Percentiles rank a stretch among this genome's conserved stretches.
Conservation (phyloP, 139 green algal species). For the Mesostigma viride region DNA sequence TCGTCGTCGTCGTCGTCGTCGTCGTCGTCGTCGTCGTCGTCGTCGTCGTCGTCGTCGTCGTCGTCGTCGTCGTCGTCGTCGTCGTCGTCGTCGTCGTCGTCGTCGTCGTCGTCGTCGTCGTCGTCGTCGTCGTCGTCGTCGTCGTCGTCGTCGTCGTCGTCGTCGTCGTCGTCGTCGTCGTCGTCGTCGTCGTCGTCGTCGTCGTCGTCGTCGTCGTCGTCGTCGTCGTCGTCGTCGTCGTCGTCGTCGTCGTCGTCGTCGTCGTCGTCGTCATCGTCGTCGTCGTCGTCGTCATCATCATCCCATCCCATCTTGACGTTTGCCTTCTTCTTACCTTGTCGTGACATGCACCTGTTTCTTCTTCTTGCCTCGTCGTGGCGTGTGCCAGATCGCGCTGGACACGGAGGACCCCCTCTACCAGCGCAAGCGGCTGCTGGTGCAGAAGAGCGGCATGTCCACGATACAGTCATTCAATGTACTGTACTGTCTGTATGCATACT, state of each 20-base stretch:
- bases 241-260: no score
- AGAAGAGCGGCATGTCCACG: constrained; percentile 39
- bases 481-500: not conserved
- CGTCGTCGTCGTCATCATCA: not conserved
- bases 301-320: no score
- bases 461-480: constrained; percentile 43
- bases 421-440: constrained; percentile 57
- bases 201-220: not conserved
- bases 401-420: constrained; percentile 67
- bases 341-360: no score
- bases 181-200: not conserved
- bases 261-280: not conserved
- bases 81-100: not conserved
- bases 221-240: no score
- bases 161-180: not conserved
- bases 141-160: not conserved
- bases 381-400: constrained; percentile 35
- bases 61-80: not conserved
- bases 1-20: not conserved
- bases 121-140: no score
- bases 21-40: not conserved
- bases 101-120: not conserved
- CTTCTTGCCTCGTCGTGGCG: no score
- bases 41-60: not conserved
- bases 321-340: no score